These are phyloP conservation scores for Fusarium sp. DNA, from an alignment of 2,329 filamentous ascomycete species.

Conservation along the genomic window DNA sequence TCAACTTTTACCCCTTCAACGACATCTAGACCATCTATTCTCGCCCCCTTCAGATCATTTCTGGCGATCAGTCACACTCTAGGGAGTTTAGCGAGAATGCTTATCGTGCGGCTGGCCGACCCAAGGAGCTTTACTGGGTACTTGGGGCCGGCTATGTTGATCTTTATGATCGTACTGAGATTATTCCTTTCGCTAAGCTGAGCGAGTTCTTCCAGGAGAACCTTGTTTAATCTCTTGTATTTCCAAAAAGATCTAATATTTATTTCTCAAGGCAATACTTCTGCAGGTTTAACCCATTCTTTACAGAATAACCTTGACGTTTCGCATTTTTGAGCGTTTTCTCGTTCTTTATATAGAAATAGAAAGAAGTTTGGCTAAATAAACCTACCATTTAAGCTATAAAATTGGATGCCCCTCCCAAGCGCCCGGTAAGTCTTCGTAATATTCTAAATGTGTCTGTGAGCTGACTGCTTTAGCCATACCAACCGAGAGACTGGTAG, in stretches of 20 bases:
- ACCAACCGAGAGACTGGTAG: neutral
- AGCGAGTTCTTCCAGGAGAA: neutral
- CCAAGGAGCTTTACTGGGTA: neutral
- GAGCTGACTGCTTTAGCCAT: neutral
- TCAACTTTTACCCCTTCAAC: neutral
- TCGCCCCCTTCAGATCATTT: neutral
- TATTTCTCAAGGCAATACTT: neutral
- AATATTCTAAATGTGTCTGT: fast-evolving
- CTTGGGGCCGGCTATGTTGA: neutral
- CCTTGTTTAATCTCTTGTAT: neutral
- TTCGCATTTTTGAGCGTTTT: neutral
- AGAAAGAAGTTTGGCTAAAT: neutral
- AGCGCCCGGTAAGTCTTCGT: neutral
- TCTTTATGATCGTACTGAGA: neutral
- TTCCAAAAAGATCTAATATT: fast-evolving
- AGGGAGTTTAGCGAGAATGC: neutral
- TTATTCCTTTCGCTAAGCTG: neutral
- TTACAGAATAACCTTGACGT: neutral
- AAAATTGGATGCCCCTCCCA: neutral
- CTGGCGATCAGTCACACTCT: neutral
- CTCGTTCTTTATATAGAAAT: neutral
- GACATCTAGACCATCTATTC: neutral
- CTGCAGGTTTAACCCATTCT: neutral
- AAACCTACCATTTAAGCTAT: neutral
- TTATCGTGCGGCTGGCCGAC: neutral